Percentiles rank a stretch among this genome's conserved stretches.
Conservation (phyloP, 108 stramenopile genomes). For the Cyclotella sp. region DNA sequence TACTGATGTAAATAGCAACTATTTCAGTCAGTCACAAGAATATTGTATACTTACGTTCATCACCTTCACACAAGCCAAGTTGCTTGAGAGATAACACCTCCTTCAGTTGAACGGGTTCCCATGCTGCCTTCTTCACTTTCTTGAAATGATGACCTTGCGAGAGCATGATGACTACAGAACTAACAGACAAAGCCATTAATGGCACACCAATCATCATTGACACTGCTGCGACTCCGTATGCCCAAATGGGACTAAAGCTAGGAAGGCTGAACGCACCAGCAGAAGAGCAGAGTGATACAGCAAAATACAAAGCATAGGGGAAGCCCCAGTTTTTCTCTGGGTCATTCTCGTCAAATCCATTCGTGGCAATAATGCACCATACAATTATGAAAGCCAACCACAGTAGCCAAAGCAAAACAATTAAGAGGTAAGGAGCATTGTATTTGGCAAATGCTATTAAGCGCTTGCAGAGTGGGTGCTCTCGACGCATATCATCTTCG, state of each 20-base stretch:
- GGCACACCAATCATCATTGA: slow-evolving; percentile 29
- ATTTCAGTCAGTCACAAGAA: too few relatives aligned
- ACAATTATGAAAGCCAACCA: slow-evolving; percentile 36
- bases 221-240: slow-evolving; percentile 38
- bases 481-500: slow-evolving; percentile 37
- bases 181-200: slow-evolving; percentile 20
- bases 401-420: slow-evolving; percentile 24
- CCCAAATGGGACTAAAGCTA: slow-evolving; percentile 3
- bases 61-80: slow-evolving; percentile 26
- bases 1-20: too few relatives aligned
- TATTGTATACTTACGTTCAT: not conserved
- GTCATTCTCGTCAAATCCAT: not conserved
- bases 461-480: slow-evolving; percentile 27
- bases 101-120: slow-evolving; percentile 21
- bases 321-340: slow-evolving; percentile 22
- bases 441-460: slow-evolving; percentile 27
- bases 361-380: slow-evolving; percentile 39
- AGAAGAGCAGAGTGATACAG: slow-evolving; percentile 34
- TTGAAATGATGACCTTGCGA: slow-evolving; percentile 40
- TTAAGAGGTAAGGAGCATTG: slow-evolving; percentile 35
- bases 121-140: slow-evolving; percentile 36
- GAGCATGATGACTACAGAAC: slow-evolving; percentile 40
- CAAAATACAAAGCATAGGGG: slow-evolving; percentile 40
- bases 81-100: slow-evolving; percentile 31
- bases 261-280: slow-evolving; percentile 39